Percentiles rank a stretch among this genome's conserved stretches.
These are phyloP conservation scores for Aureobasidium sp. DNA, from an alignment of 2,329 filamentous ascomycete species.

Conservation along the genomic window DNA sequence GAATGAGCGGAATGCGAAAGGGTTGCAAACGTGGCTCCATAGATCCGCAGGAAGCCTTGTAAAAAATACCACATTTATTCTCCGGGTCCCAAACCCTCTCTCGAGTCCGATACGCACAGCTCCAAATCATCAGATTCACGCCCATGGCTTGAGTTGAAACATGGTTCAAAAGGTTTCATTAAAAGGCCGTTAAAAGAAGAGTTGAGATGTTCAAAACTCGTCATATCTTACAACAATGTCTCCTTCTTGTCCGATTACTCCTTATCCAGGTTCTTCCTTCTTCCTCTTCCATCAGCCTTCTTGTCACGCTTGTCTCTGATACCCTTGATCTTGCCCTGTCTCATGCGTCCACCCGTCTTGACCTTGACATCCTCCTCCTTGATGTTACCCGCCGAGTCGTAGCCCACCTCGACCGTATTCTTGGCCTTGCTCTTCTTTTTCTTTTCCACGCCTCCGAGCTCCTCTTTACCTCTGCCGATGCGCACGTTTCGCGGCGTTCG, in stretches of 20 bases:
- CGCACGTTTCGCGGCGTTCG: constrained; percentile 54
- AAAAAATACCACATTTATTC: background rate
- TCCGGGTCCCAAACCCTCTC: background rate
- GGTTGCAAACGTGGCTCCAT: background rate
- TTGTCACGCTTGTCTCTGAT: constrained; percentile 29
- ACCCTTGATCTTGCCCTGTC: constrained; percentile 28
- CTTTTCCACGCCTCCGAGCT: constrained; percentile 15
- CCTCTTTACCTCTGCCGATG: constrained; percentile 38
- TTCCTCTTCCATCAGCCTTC: constrained; percentile 18
- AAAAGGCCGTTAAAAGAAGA: background rate
- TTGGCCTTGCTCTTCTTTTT: constrained; percentile 22
- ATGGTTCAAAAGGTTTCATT: background rate
- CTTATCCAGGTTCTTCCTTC: constrained; percentile 6
- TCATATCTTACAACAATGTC: background rate
- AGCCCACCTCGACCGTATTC: constrained; percentile 32
- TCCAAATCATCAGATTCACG: background rate
- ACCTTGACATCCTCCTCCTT: constrained; percentile 20
- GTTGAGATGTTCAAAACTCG: background rate
- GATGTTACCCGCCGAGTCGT: constrained; percentile 13
- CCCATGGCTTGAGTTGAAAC: background rate
- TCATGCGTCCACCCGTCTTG: constrained; percentile 23
- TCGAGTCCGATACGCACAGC: background rate
- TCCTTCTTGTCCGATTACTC: background rate
- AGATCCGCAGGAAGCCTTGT: constrained; percentile 1
- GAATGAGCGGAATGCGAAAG: background rate